Base-by-base conservation (phyloP, 1,284 basidiomycete genomes). In the Meripilus lineatus region DNA sequence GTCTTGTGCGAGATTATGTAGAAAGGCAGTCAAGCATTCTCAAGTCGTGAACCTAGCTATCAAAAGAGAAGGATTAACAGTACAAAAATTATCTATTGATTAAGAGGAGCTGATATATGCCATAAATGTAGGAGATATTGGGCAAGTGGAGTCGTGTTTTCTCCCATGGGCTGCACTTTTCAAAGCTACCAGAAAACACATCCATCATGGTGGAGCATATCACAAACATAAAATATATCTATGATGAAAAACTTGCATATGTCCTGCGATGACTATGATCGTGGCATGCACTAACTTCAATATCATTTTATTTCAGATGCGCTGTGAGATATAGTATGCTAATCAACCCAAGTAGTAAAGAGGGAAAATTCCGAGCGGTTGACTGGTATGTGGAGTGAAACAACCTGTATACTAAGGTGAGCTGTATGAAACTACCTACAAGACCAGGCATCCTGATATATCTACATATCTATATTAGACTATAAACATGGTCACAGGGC, bases 51-150 rank as follows among this genome's bases (percentile, higher is more conserved):
- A 10, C 2, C n/a, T 15, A 42, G 15, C n/a, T 40, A 2, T 21
- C 11, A 10, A 14, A 18, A 1, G 36, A 46, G n/a, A 52, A 58
- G 2, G 67, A 71, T 42, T 42, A 69, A 70, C 32, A 46, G 49
- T 39, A 40, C 4, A 45, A 64, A 0, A 46, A 62, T 20, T 55
- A 66, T 24, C 56, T 62, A 18, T 46, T 68, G 0, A 51, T 67
- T 65, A 68, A 35, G 56, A 64, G 32, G 63, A 67, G 32, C 43
- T 65, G 0, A 47, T 53, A 2, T 55, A 60, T 40, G 58, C 64
- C 0, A 52, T 66, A 52, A 65, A 66, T 30, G 32, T 47, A 2
- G 65, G 69, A 0, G 67, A 69, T 38, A 65, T 71, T 44, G 64
- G 66, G 0, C 55, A 57, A 0, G 41, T 69, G 1, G 63, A 69